Percentiles rank a stretch among this genome's conserved stretches.
phyloP scores from a whole-genome alignment of 1,284 basidiomycete genomes.

The Moesziomyces sp. region DNA sequence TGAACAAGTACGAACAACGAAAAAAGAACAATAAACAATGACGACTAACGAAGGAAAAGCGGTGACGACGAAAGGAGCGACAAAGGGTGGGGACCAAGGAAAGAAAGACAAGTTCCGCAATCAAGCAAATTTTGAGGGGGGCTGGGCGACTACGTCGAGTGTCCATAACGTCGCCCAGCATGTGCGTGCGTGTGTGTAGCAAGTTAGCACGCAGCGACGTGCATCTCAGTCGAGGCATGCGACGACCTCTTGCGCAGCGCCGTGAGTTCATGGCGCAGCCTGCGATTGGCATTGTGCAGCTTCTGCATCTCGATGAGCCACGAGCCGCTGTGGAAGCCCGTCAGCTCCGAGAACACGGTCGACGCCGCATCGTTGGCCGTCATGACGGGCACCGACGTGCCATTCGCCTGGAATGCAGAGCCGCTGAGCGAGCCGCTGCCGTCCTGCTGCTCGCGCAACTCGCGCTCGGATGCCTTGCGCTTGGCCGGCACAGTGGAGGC shows the following conservation, averaged over 20 bases:
- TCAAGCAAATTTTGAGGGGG: too few species aligned
- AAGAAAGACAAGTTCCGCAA: too few species aligned
- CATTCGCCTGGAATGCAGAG: constrained; percentile 10
- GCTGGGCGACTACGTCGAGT: too few species aligned
- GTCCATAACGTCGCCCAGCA: too few species aligned
- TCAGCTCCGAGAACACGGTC: constrained; percentile 43
- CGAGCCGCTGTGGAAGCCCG: constrained; percentile 35
- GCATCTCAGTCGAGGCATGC: not conserved
- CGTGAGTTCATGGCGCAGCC: constrained; percentile 25
- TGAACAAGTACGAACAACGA: too few species aligned
- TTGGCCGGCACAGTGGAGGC: constrained; percentile 15
- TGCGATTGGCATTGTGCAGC: constrained; percentile 41
- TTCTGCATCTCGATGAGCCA: constrained; percentile 53
- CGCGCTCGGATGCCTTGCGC: constrained; percentile 25
- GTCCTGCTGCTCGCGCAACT: constrained; percentile 2
- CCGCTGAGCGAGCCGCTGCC: constrained; percentile 35
- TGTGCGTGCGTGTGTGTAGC: too few species aligned
- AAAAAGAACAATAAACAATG: too few species aligned
- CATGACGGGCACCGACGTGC: constrained; percentile 24
- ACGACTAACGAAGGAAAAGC: too few species aligned
- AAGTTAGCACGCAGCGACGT: constrained; percentile 12
- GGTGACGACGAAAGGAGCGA: too few species aligned
- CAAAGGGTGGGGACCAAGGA: too few species aligned
- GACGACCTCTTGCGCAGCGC: constrained; percentile 18
- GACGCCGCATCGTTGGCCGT: constrained; percentile 34